phyloP scores from a whole-genome alignment of 352 stramenopile species.

The Saprolegnia diclina region DNA sequence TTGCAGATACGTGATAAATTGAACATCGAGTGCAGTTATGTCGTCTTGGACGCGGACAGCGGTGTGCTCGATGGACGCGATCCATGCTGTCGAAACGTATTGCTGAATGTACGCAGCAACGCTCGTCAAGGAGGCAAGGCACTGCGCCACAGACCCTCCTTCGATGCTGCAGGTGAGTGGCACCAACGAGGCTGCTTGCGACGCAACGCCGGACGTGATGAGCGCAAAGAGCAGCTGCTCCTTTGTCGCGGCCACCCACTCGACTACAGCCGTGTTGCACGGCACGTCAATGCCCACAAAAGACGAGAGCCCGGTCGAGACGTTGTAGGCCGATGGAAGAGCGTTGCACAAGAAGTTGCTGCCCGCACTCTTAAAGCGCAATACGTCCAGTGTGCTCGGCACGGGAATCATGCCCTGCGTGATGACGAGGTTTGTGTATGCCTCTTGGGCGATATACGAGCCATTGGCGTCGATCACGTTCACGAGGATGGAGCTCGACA shows the following conservation, averaged over 20 bases:
- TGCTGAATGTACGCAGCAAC: background rate
- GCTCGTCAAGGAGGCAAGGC: background rate
- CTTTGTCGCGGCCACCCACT: background rate
- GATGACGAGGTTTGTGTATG: conserved; percentile 1
- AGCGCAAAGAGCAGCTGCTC: background rate
- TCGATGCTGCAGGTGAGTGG: background rate
- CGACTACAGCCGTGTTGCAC: background rate
- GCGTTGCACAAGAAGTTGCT: conserved; percentile 1
- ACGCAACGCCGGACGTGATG: background rate
- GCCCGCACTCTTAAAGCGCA: background rate
- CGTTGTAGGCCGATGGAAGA: background rate
- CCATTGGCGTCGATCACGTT: background rate
- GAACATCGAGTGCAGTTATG: background rate
- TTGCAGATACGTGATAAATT: background rate
- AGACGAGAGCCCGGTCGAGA: background rate
- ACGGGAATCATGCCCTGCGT: background rate
- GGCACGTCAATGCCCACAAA: background rate
- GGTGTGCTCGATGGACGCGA: background rate
- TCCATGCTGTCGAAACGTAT: background rate
- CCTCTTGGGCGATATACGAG: background rate
- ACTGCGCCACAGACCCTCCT: background rate
- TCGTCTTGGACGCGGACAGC: background rate
- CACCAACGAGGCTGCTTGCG: background rate
- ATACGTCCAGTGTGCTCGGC: background rate
- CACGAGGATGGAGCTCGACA: background rate